Conservation (phyloP, 2,329 filamentous ascomycete species). For the Aureobasidium sp. region DNA sequence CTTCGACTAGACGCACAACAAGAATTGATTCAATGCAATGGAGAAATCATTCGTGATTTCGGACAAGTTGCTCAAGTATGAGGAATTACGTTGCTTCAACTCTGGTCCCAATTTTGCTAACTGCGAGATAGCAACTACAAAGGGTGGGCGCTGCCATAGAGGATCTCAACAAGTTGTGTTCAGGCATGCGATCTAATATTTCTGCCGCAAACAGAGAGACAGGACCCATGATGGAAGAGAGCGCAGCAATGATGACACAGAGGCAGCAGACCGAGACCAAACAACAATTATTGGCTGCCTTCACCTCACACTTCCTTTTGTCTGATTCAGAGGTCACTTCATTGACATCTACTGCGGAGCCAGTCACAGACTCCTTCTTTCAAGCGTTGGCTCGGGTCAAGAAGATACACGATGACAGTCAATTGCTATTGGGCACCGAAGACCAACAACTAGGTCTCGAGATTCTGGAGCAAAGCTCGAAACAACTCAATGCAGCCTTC, state of each 20-base stretch:
- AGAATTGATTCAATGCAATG: slow-evolving; percentile 90
- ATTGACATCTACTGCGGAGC: slow-evolving; percentile 70
- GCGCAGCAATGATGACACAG: slow-evolving; percentile 64
- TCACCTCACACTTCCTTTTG: slow-evolving; percentile 76
- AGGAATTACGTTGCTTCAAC: not conserved
- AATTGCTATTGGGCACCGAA: slow-evolving; percentile 81
- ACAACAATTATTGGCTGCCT: slow-evolving; percentile 67
- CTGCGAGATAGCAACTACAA: slow-evolving; percentile 64
- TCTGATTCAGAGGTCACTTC: slow-evolving; percentile 71
- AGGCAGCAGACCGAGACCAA: slow-evolving; percentile 70
- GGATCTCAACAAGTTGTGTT: slow-evolving; percentile 71
- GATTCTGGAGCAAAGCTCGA: slow-evolving; percentile 84
- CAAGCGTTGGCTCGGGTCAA: slow-evolving; percentile 69
- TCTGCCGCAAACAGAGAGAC: slow-evolving; percentile 68
- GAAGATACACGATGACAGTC: slow-evolving; percentile 79
- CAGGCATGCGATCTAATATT: slow-evolving; percentile 73
- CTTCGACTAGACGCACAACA: slow-evolving; percentile 79
- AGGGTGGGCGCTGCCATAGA: slow-evolving; percentile 74
- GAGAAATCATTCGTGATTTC: slow-evolving; percentile 80
- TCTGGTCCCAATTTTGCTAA: not conserved
- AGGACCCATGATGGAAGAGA: slow-evolving; percentile 67
- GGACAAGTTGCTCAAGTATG: slow-evolving; percentile 75
- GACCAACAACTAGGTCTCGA: slow-evolving; percentile 83
- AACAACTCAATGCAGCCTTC: slow-evolving; percentile 78
- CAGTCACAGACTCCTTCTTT: slow-evolving; percentile 83